phyloP scores from a whole-genome alignment of 2,329 filamentous ascomycete species.

The Xylaria sp. region DNA sequence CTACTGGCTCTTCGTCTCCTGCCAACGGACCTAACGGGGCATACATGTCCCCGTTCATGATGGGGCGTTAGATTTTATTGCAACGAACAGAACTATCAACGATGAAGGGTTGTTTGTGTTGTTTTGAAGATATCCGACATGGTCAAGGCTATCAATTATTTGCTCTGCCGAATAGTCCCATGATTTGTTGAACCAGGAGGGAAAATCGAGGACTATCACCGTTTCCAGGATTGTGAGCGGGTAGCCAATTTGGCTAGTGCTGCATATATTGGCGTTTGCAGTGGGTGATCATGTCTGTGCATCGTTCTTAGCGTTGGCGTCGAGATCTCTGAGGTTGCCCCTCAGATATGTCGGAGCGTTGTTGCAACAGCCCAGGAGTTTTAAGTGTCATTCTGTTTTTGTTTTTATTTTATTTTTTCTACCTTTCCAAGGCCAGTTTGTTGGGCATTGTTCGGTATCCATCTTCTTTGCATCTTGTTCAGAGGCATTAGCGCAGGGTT shows the following conservation, averaged over 20 bases:
- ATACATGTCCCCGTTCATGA: slow-evolving; percentile 45
- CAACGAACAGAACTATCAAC: neutral
- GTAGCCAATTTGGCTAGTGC: slow-evolving; percentile 45
- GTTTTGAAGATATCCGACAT: slow-evolving; percentile 23
- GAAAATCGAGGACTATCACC: slow-evolving; percentile 24
- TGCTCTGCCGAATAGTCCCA: slow-evolving; percentile 8
- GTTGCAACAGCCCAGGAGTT: slow-evolving; percentile 45
- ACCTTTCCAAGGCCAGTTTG: slow-evolving; percentile 45
- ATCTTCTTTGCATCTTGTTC: slow-evolving; percentile 40
- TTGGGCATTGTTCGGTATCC: slow-evolving; percentile 48
- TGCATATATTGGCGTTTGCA: slow-evolving; percentile 49
- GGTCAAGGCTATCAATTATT: neutral
- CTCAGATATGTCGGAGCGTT: slow-evolving; percentile 42
- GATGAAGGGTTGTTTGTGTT: neutral
- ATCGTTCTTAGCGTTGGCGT: slow-evolving; percentile 50
- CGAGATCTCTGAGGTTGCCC: slow-evolving; percentile 46
- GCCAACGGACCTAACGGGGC: slow-evolving; percentile 40
- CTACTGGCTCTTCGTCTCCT: slow-evolving; percentile 42
- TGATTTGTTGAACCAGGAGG: slow-evolving; percentile 21
- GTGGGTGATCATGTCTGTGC: slow-evolving; percentile 44
- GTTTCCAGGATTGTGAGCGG: slow-evolving; percentile 41
- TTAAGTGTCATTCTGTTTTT: slow-evolving; percentile 44
- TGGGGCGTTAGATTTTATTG: slow-evolving; percentile 42
- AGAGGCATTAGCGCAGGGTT: slow-evolving; percentile 48
- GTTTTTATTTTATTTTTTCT: slow-evolving; percentile 30